Base-by-base conservation (phyloP, 805 yeast species). In the Cyberlindnera mycetangii region DNA sequence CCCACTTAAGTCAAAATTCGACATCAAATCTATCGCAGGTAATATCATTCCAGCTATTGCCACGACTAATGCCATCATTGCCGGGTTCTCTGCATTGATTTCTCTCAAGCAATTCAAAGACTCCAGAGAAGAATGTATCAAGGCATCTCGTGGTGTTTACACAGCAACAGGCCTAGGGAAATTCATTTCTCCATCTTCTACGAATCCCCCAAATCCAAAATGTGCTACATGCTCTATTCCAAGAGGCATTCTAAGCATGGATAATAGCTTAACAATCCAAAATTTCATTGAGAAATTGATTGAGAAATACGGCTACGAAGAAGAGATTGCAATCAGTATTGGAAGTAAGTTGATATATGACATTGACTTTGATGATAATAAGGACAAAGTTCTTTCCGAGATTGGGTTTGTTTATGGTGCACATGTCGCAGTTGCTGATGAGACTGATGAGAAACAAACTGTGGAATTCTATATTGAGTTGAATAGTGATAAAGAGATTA, bases 31-130 rank as follows among this genome's bases (percentile, higher is more conserved):
- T 58, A 89, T 92, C 51, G 99, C 99, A 0, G 99, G 99, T 6
- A 93, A 92, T 64, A 93, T 93, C 56, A 93, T 93, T 32, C 99
- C 99, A 0, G 99, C 99, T 0, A 90, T 95, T 54, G 98, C 99
- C 6, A 93, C 99, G 2, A 92, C 97, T 4, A 93, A 93, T 63
- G 98, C 99, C 1, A 83, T 93, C 12, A 83, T 93, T 54, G 89
- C 97, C 0, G 99, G 99, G 0, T 76, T 89, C 53, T 84, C 93
- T 14, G 82, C 89, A 3, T 61, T 92, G 32, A 79, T 83, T 31
- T 85, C 95, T 0, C 66, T 89, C 37, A 76, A 78, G 61, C 62
- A 79, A 42, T 56, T 84, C 37, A 55, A 53, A 44, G 48, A 50
- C 68, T 52, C 49, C 1, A 55, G 58, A 2, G 52, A 62, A 22